Evolutionary conservation across 1,284 basidiomycete genomes (phyloP), one percentile per base, ranked within the genome.

Genomic region (Tetrapyrgos nigripes): DNA sequence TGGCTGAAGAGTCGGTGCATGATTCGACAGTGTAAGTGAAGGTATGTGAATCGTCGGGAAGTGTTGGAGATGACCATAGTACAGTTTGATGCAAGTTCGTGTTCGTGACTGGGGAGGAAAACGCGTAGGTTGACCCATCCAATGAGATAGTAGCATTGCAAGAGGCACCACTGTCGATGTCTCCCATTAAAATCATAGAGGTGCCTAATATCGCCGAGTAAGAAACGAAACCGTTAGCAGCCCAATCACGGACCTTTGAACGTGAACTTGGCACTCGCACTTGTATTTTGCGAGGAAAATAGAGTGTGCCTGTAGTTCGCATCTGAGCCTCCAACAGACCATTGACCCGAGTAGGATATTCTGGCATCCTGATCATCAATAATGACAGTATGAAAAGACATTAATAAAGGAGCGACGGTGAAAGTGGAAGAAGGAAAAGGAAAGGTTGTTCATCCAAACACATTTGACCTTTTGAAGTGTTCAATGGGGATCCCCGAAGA

Each of bases 301-400:
- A 64, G 48, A 2, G 67, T 67, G 35, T 66, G 63, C 49, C 61
- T 58, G 46, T 66, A 70, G 58, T 68, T 37, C 19, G 27, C 28
- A 17, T 26, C 50, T 28, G 61, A 53, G n/a, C 64, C 65, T 2
- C 61, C 62, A 13, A 59, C 49, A 23, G 61, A 59, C 68, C 68
- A 70, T 35, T 52, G 50, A 3, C 66, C 68, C 28, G 62, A 62
- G 49, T 70, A 68, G 21, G 40, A 53, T 46, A 70, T 62, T 31
- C 61, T 61, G 40, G 62, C 50, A 58, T 61, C 64, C 59, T 62
- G 64, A 61, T 70, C 68, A 60, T 70, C 68, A 47, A 70, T 50
- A 35, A 70, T 70, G 37, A 66, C 62, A 23, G 44, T 53, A 47
- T 56, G 57, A 40, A 40, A 40, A 43, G 35, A 52, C 56, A 58